These are phyloP conservation scores for Epichloe typhina DNA, from an alignment of 2,329 filamentous ascomycete species.

Conservation along the genomic window DNA sequence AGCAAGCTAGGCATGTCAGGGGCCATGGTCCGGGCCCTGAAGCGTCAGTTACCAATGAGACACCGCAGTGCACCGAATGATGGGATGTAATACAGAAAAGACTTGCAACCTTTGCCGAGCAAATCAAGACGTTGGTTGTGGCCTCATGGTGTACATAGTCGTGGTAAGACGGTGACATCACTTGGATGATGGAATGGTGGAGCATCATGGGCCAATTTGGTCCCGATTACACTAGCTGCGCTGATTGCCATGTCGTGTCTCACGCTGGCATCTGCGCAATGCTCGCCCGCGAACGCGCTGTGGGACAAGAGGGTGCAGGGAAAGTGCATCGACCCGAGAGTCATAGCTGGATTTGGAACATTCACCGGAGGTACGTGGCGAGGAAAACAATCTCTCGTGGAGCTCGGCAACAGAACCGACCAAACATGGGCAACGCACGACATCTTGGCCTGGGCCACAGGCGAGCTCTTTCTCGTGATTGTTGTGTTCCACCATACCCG, in stretches of 20 bases:
- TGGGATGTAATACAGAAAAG: no score
- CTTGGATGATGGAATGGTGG: not conserved
- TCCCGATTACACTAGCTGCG: slow-evolving; percentile 9
- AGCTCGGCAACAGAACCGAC: slow-evolving; percentile 11
- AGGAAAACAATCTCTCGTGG: slow-evolving; percentile 8
- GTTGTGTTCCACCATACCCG: slow-evolving; percentile 11
- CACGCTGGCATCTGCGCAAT: slow-evolving; percentile 11
- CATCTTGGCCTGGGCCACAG: slow-evolving; percentile 12
- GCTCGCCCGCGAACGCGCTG: slow-evolving; percentile 8
- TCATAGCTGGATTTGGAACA: slow-evolving; percentile 9
- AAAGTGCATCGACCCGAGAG: slow-evolving; percentile 9
- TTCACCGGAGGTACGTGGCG: slow-evolving; percentile 9
- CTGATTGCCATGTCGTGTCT: slow-evolving; percentile 11
- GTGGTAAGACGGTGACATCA: not conserved
- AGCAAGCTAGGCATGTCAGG: no score
- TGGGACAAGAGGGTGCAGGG: slow-evolving; percentile 10
- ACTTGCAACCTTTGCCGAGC: no score
- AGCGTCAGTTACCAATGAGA: no score
- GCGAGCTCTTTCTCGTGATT: slow-evolving; percentile 13
- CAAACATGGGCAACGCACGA: slow-evolving; percentile 12
- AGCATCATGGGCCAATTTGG: not conserved
- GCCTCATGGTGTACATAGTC: not conserved
- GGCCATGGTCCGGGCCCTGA: no score
- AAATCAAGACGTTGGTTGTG: not conserved
- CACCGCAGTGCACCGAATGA: no score